Evolutionary conservation across 148 eudicot species (phyloP), one percentile per base, ranked within the genome.

Genomic region (Nepenthes gracilis): DNA sequence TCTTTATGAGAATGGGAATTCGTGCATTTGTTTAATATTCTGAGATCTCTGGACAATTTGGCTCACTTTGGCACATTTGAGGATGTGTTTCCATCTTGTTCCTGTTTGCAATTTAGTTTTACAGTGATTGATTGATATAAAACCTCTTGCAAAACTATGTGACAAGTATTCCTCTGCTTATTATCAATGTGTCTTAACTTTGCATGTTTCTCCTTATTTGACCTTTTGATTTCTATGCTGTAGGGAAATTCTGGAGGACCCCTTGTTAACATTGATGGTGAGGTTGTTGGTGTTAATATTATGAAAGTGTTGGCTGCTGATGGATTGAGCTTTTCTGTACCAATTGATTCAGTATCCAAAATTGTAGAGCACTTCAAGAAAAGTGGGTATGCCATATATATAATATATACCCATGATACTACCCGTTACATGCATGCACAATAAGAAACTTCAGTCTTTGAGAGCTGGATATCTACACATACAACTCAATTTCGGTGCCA

Each of bases 181-280:
- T 40, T 40, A 8, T 40, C 12, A 49, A 2, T 10, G 12, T 49
- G 11, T 12, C 15, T 49, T 49, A 45, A 49, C 15, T 49, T 11
- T 61, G 47, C 36, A 35, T 15, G 51, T 43, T 47, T 60, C n/a
- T 33, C 55, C 35, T 60, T 60, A 43, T 33, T 56, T 57, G 11
- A 33, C 7, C 45, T 35, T 36, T 4, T 40, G 12, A 63, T 57
- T 57, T 33, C 54, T 58, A 47, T 62, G 62, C 47, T 69, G 52
- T 50, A 92, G 97, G 98, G 98, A 70, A 92, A 85, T 78, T 88
- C 98, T 75, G 98, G 98, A 53, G 98, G 96, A 36, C 98, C 98
- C 45, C 86, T 92, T 67, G 90, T 88, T 61, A 92, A 88, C 73
- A 77, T 84, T 76, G 94, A 92, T 73, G 98, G 98, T 57, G 96